Percentiles rank a stretch among this genome's conserved stretches.
These are phyloP conservation scores for Aspergillus mulundensis DNA, from an alignment of 495 filamentous ascomycete genomes.

Conservation along the genomic window DNA sequence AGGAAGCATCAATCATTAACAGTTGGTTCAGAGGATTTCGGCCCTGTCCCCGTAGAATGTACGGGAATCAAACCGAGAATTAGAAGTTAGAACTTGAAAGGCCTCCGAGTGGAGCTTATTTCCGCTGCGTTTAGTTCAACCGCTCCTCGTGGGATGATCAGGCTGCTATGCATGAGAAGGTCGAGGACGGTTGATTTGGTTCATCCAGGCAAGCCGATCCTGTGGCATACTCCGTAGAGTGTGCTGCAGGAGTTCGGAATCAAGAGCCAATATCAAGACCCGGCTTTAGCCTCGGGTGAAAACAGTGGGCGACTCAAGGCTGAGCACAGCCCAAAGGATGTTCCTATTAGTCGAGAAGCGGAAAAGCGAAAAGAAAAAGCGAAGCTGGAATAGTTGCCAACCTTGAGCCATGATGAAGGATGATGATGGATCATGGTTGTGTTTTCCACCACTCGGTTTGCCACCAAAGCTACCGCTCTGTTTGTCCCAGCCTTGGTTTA, in stretches of 20 bases:
- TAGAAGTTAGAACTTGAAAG: neutral
- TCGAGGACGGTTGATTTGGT: neutral
- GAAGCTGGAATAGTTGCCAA: neutral
- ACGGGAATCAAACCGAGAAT: neutral
- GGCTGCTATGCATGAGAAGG: conserved; percentile 20
- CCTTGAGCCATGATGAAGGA: neutral
- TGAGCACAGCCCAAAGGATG: neutral
- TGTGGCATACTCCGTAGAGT: neutral
- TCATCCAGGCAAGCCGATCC: neutral
- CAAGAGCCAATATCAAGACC: neutral
- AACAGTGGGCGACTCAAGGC: neutral
- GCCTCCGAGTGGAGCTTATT: neutral
- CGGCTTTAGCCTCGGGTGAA: neutral
- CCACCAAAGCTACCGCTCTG: conserved; percentile 4
- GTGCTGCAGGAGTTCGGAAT: neutral
- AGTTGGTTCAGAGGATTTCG: neutral
- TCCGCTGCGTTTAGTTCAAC: conserved; percentile 17
- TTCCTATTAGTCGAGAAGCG: too few relatives aligned
- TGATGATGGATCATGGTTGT: neutral
- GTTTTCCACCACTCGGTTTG: conserved; percentile 1
- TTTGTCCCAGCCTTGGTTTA: conserved; percentile 8
- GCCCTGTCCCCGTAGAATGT: neutral
- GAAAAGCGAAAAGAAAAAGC: neutral
- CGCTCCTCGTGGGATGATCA: conserved; percentile 20
- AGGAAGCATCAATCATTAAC: neutral